These are phyloP conservation scores for Kodamaea neixiangensis DNA, from an alignment of 805 yeast species.

Conservation along the genomic window DNA sequence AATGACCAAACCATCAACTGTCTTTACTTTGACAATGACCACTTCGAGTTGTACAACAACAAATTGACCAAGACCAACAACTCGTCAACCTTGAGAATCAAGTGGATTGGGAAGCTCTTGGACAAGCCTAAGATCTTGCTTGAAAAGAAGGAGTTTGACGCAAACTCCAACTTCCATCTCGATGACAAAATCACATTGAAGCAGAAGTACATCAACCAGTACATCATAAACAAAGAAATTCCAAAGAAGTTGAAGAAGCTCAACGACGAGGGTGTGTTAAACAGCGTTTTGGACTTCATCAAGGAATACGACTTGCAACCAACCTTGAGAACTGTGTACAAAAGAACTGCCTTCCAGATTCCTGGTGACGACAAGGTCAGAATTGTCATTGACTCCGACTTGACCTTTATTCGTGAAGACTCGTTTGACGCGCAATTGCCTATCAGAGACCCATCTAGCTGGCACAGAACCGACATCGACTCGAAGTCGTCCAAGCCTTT, in stretches of 20 bases:
- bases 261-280: slow-evolving; percentile 29
- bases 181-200: slow-evolving; percentile 71
- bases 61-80: slow-evolving; percentile 70
- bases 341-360: slow-evolving; percentile 94
- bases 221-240: slow-evolving; percentile 41
- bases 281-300: slow-evolving; percentile 64
- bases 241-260: slow-evolving; percentile 17
- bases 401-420: slow-evolving; percentile 87
- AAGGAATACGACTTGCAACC: slow-evolving; percentile 74
- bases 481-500: slow-evolving; percentile 69
- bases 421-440: slow-evolving; percentile 82
- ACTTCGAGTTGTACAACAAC: slow-evolving; percentile 83
- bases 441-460: slow-evolving; percentile 79
- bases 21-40: slow-evolving; percentile 80
- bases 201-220: slow-evolving; percentile 78
- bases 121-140: slow-evolving; percentile 77
- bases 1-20: slow-evolving; percentile 76
- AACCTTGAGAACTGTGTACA: slow-evolving; percentile 79
- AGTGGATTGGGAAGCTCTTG: slow-evolving; percentile 85
- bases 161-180: slow-evolving; percentile 50
- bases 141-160: slow-evolving; percentile 76
- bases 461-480: slow-evolving; percentile 95
- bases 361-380: slow-evolving; percentile 96
- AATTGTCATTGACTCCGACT: slow-evolving; percentile 86
- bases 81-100: slow-evolving; percentile 76